A percentile compares a stretch with the other conserved stretches of the same genome.
Conservation (phyloP, 1,284 basidiomycete species). For the Malassezia sympodialis region DNA sequence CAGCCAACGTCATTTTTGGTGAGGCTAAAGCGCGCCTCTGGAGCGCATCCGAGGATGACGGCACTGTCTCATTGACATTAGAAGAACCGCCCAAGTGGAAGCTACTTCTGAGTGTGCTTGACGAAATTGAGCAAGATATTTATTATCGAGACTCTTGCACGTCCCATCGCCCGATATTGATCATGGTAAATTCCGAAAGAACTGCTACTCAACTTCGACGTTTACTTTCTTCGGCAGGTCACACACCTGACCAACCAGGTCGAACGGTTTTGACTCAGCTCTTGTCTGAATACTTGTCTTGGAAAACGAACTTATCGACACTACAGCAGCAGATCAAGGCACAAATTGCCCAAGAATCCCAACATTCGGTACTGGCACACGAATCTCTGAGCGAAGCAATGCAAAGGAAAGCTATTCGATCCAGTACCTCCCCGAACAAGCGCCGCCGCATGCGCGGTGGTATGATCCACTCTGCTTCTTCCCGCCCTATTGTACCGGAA, state of each 20-base stretch:
- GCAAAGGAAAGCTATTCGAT: slow-evolving; percentile 31
- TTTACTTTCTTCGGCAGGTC: slow-evolving; percentile 21
- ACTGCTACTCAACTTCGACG: slow-evolving; percentile 35
- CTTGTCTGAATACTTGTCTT: slow-evolving; percentile 63
- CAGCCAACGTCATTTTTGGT: slow-evolving; percentile 76
- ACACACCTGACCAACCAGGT: background rate
- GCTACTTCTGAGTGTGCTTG: slow-evolving; percentile 68
- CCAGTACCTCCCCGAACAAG: slow-evolving; percentile 46
- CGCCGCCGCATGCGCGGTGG: slow-evolving; percentile 35
- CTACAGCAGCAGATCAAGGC: background rate
- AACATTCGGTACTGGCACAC: background rate
- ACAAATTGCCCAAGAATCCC: background rate
- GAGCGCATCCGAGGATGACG: slow-evolving; percentile 13
- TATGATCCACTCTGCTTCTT: background rate
- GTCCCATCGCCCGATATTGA: slow-evolving; percentile 36
- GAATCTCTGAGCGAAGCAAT: slow-evolving; percentile 20
- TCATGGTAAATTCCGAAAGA: slow-evolving; percentile 37
- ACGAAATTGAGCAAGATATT: slow-evolving; percentile 85
- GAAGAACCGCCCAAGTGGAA: slow-evolving; percentile 95
- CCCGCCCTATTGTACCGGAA: background rate
- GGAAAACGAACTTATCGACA: slow-evolving; percentile 61
- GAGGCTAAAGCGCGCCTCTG: slow-evolving; percentile 69
- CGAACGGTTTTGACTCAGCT: background rate
- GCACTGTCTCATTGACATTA: slow-evolving; percentile 52
- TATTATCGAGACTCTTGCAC: slow-evolving; percentile 45